Base-by-base conservation (phyloP, 306 rosid species). In the Casuarina equisetifolia region DNA sequence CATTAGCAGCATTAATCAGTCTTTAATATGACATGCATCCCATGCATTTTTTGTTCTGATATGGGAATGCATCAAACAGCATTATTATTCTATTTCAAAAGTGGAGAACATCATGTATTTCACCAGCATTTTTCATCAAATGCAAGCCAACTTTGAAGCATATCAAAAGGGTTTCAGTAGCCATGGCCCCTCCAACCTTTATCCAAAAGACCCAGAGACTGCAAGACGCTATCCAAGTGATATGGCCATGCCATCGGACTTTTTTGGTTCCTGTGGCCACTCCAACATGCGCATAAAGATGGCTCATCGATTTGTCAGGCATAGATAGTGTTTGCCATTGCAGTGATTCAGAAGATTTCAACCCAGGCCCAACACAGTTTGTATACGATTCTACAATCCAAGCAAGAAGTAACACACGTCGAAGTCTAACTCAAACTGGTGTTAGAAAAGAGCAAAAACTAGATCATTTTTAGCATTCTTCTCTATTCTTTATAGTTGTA, bases 21-120 rank as follows among this genome's bases (percentile, higher is more conserved):
- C 51, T 71, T 74, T 76, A 68, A 73, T 71, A 68, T 49, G 72
- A 54, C 59, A 52, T 62, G 69, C 68, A 77, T 73, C 78, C 81
- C 80, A 71, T 72, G 75, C 66, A 63, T 53, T 74, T 55, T 62
- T 50, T 17, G 38, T 74, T 51, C 70, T 52, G 51, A 25, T 46
- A 38, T 66, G 73, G 4, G 64, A n/a, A 38, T 25, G 32, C 32
- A 58, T 58, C 20, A 20, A 38, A 61, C 42, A 61, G 38, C 39
- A 51, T 51, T 12, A 61, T 9, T 32, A 35, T 35, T 61, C 1
- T 32, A 13, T 61, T 61, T 11, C 9, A 32, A 46, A 63, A 7
- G 46, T 55, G 36, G 32, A 19, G 45, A 36, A 66, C 3, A 17
- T 9, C 45, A 15, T 3, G 13, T 51, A 51, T 51, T 51, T 51